Conservation (phyloP, 2,329 filamentous ascomycete genomes). For the Rutstroemia sp. region DNA sequence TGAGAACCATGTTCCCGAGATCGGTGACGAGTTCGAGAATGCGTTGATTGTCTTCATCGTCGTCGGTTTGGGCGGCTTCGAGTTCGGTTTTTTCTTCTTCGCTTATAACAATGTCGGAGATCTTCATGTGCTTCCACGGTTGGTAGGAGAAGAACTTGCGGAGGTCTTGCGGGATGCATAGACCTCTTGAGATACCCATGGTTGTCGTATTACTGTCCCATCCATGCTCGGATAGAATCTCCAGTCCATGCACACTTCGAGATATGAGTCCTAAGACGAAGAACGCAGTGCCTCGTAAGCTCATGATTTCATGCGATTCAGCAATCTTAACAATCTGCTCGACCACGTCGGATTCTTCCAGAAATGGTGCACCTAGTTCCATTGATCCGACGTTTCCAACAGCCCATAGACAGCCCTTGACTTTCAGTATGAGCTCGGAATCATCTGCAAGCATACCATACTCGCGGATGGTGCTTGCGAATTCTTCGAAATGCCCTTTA, state of each 20-base stretch:
- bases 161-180: slow-evolving; percentile 77
- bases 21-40: slow-evolving; percentile 82
- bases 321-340: slow-evolving; percentile 83
- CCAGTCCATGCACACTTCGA: slow-evolving; percentile 81
- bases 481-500: slow-evolving; percentile 95
- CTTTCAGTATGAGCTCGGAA: slow-evolving; percentile 76
- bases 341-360: slow-evolving; percentile 85
- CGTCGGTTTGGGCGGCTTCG: slow-evolving; percentile 42
- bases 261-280: slow-evolving; percentile 93
- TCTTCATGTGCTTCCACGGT: slow-evolving; percentile 42
- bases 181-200: slow-evolving; percentile 74
- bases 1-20: slow-evolving; percentile 86
- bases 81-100: slow-evolving; percentile 40
- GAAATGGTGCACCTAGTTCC: slow-evolving; percentile 90
- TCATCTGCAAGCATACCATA: slow-evolving; percentile 82
- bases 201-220: slow-evolving; percentile 90
- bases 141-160: slow-evolving; percentile 67
- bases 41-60: slow-evolving; percentile 57
- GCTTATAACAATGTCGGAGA: slow-evolving; percentile 28
- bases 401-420: slow-evolving; percentile 96
- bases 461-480: slow-evolving; percentile 80
- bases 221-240: slow-evolving; percentile 80
- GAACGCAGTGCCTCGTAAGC: slow-evolving; percentile 88
- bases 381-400: slow-evolving; percentile 97
- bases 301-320: slow-evolving; percentile 81